These are phyloP conservation scores for Pythium folliculosum DNA, from an alignment of 352 stramenopile genomes.

Conservation along the genomic window DNA sequence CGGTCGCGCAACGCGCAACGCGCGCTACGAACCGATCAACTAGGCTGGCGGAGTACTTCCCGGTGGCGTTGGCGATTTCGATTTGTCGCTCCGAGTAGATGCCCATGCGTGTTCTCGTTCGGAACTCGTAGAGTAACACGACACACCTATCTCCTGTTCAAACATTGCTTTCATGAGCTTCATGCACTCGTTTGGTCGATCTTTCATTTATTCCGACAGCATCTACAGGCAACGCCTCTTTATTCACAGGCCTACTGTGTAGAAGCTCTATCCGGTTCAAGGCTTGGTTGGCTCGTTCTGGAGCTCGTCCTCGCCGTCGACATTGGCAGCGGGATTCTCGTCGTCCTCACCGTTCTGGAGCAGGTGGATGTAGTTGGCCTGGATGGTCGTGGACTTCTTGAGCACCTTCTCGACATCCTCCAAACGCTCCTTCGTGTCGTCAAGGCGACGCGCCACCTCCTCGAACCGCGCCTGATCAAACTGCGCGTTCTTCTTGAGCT, in stretches of 20 bases:
- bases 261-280: constrained; percentile 7
- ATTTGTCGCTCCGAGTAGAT: not conserved
- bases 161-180: not conserved
- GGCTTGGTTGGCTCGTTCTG: not conserved
- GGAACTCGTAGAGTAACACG: not conserved
- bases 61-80: too few relatives aligned
- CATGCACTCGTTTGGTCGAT: not conserved
- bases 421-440: constrained; percentile 41
- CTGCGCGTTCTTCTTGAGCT: constrained; percentile 54
- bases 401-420: constrained; percentile 60
- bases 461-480: constrained; percentile 61
- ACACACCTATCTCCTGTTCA: not conserved
- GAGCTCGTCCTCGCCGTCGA: constrained; percentile 4
- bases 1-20: constrained; percentile 22
- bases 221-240: not conserved
- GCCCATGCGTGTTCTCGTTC: not conserved
- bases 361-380: constrained; percentile 71
- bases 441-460: constrained; percentile 42
- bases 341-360: constrained; percentile 33
- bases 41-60: not conserved
- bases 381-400: constrained; percentile 59
- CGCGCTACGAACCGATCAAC: constrained; percentile 36
- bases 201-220: not conserved
- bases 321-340: not conserved
- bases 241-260: not conserved